Evolutionary conservation across 1,284 basidiomycete genomes (phyloP), one percentile per base, ranked within the genome.

Genomic region (Ganoderma resinaceum): DNA sequence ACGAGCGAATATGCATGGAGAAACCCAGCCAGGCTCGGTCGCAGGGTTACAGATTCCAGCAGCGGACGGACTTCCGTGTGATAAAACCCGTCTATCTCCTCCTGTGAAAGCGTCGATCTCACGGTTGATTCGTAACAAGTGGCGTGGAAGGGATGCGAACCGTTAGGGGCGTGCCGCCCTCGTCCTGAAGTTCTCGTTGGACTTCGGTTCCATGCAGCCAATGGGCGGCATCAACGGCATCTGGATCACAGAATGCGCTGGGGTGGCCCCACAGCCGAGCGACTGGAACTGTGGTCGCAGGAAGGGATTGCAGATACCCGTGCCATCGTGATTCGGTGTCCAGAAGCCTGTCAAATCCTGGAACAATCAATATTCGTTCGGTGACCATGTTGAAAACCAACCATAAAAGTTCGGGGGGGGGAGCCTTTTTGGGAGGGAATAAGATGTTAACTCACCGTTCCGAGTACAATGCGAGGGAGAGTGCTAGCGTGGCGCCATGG

Each of bases 1-100:
- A 97, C 94, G 35, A 97, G 86, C 3, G 90, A 87, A 80, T 92
- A 97, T 1, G 94, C 91, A 68, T 87, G 85, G 64, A 87, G 82
- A 76, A 93, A 95, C 2, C 85, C 87, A 61, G 73, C 66, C 57
- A 61, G 57, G 49, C 73, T 73, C 67, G 63, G 66, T 42, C 61
- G 49, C 35, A 65, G 9, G 38, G 37, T 58, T 78, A 80, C 63
- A 81, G 75, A 63, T 1, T 12, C 42, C 18, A 68, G 60, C 20
- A 65, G 2, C 2, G 82, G 83, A 57, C 80, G 69, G 40, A 80
- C 88, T 26, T 81, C 76, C 14, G 77, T 71, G 35, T 75, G 62
- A 76, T 86, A 91, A 76, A 86, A 91, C 23, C 76, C 70, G 69
- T 78, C 80, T 66, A 89, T 77, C 72, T 85, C 84, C 20, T 84